phyloP scores from a whole-genome alignment of 305 asterid genomes.

The Rubia balearica region DNA sequence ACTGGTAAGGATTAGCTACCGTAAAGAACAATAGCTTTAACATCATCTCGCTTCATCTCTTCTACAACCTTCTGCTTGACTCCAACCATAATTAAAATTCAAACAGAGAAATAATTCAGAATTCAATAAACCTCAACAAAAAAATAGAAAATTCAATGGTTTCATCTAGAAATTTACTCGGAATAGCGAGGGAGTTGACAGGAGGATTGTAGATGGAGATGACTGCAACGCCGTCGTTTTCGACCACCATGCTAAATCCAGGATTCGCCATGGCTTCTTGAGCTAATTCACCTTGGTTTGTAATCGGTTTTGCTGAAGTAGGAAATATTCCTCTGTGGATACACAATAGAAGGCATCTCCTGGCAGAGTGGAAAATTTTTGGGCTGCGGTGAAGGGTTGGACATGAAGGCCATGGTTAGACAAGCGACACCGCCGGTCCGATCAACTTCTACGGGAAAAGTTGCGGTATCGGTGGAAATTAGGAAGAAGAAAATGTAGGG shows the following conservation, averaged over 20 bases:
- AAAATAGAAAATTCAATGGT: not conserved
- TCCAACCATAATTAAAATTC: slow-evolving; percentile 48
- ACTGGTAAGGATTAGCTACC: slow-evolving; percentile 35
- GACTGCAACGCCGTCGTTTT: slow-evolving; percentile 77
- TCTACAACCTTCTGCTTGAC: slow-evolving; percentile 50
- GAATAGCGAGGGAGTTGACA: slow-evolving; percentile 70
- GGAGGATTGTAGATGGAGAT: slow-evolving; percentile 77
- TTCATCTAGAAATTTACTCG: slow-evolving; percentile 30
- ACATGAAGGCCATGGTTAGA: too few relatives aligned
- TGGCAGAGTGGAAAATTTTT: too few relatives aligned
- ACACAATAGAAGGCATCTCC: too few relatives aligned
- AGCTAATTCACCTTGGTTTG: not conserved
- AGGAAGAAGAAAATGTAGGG: too few relatives aligned
- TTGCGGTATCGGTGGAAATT: too few relatives aligned
- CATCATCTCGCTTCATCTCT: slow-evolving; percentile 69
- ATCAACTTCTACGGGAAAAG: too few relatives aligned
- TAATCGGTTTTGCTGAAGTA: too few relatives aligned
- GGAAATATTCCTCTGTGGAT: too few relatives aligned
- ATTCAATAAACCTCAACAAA: not conserved
- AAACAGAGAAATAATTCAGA: not conserved
- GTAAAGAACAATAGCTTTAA: slow-evolving; percentile 67
- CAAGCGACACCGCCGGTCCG: too few relatives aligned
- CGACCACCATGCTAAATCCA: slow-evolving; percentile 68
- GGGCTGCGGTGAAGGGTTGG: too few relatives aligned
- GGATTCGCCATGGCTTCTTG: slow-evolving; percentile 35